Base-by-base conservation (phyloP, 2,329 filamentous ascomycete genomes). In the Elsinoe fawcettii region DNA sequence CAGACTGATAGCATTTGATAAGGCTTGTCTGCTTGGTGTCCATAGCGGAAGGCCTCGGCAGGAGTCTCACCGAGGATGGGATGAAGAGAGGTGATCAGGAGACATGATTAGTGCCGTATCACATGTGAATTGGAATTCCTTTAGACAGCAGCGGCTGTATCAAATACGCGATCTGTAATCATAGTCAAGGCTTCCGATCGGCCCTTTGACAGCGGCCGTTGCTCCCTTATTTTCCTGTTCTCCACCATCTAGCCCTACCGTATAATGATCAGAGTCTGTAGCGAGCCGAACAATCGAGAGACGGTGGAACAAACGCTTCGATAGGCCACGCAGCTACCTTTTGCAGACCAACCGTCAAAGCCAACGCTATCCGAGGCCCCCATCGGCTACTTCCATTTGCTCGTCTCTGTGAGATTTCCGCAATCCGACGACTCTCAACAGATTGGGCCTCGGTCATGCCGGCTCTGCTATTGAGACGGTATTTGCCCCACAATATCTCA, bases 1-100 rank as follows among this genome's bases (percentile, higher is more conserved):
- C 49, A 37, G n/a, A 39, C 49, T 53, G 49, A 53, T 53, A 53
- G 32, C 49, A 39, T 30, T 20, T 53, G 49, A 53, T 53, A 53
- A 53, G 49, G 22, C 25, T 25, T 25, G 44, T n/a, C 23, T 32
- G 14, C 44, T 27, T 49, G 22, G 44, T 27, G 23, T n/a, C 30
- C 30, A 32, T 32, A 32, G 6, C 12, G 25, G 14, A 30, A 5
- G 23, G 22, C 44, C 44, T 49, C 44, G 44, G 44, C 44, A 49
- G 27, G 46, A 51, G 25, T 32, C 46, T 32, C 46, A 51, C 46
- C 27, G 30, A 51, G 46, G 25, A 34, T 12, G 18, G 25, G 16
- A 32, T 9, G 23, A 51, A 11, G 30, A n/a, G 30, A 37, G 14
- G n/a, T 20, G 49, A 37, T 53, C 30, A 37, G 32, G 16, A 53